Evolutionary conservation across 139 green algal species (phyloP), one percentile per base, ranked within the genome.

Genomic region (Tetraselmis chui): DNA sequence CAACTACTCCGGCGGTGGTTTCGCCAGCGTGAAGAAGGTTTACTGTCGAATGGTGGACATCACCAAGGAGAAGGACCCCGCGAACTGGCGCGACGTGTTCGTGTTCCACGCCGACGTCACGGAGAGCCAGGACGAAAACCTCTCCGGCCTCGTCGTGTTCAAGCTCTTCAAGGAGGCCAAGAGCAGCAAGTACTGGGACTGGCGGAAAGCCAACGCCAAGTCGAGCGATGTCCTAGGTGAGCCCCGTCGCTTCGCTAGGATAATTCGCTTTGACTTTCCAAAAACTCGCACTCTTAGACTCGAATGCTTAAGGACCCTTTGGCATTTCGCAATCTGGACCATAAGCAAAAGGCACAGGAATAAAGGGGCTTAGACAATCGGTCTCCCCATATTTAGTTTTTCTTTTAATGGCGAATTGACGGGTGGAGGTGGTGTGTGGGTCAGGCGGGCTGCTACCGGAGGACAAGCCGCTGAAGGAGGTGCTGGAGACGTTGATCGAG

Each of bases 121-220:
- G 18, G 77, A 59, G 77, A 18, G 77, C 77, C 25, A 32, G 77
- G 77, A 58, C 30, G 77, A 29, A 2, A 29, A 45, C 25, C 30
- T 28, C 22, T 32, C 28, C 11, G 77, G 25, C 2, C 28, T 80
- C 28, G 30, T 80, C 77, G 29, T 58, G 25, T 58, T n/a, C 29
- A 80, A 80, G 77, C 27, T 80, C 22, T 80, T 23, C 18, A 32
- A 58, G 28, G 77, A 80, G 0, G 29, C 30, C 77, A 80, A 80
- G 77, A 29, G 28, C 77, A 80, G 77, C 77, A 29, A 27, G 28
- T 80, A 80, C 77, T 80, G 77, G 77, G 28, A 32, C 30, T 80
- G 77, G 77, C 11, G 11, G 18, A 67, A 67, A 18, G 5, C 45
- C 45, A 18, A 5, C 45, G 45, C 45, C 45, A 18, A 67, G 11